Evolutionary conservation across 345 rosid species (phyloP).

Genomic region (Theobroma cacao): DNA sequence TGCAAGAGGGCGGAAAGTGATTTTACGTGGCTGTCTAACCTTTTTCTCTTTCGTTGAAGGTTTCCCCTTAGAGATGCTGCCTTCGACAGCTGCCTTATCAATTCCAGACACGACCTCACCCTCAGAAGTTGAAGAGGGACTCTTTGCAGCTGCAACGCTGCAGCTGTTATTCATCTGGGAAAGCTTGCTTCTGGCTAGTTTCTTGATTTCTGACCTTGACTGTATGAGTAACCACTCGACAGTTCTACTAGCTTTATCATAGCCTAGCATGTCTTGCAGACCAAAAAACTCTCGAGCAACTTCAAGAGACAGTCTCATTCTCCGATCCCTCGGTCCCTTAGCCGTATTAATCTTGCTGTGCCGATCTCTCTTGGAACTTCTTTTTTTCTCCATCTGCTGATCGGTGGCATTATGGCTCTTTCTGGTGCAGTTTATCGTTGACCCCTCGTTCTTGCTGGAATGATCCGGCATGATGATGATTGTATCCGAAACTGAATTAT

Average conservation of each 20-base stretch:
- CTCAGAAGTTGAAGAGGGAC: constrained; percentile 47
- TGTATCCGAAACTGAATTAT: constrained; percentile 23
- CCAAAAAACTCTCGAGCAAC: constrained; percentile 73
- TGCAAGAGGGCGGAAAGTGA: constrained; percentile 23
- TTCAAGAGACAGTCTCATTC: constrained; percentile 79
- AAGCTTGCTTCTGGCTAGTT: constrained; percentile 22
- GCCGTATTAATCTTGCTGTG: constrained; percentile 90
- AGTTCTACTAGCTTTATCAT: constrained; percentile 79
- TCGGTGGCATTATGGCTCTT: not conserved
- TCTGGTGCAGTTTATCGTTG: not conserved
- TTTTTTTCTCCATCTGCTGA: constrained; percentile 24
- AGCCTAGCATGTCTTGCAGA: constrained; percentile 78
- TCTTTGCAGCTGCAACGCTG: constrained; percentile 9
- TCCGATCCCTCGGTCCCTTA: constrained; percentile 73
- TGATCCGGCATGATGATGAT: constrained; percentile 27
- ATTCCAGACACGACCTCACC: constrained; percentile 39
- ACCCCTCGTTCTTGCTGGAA: constrained; percentile 18
- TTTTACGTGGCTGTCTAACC: constrained; percentile 33
- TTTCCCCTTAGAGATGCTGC: constrained; percentile 22
- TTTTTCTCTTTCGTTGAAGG: constrained; percentile 25
- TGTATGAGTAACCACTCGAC: constrained; percentile 78
- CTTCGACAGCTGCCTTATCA: constrained; percentile 15
- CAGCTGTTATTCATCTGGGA: constrained; percentile 4
- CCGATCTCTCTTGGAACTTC: constrained; percentile 57
- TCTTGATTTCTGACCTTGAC: constrained; percentile 55